These are phyloP conservation scores for Elongisporangium anandrum DNA, from an alignment of 352 stramenopile genomes.

Conservation along the genomic window DNA sequence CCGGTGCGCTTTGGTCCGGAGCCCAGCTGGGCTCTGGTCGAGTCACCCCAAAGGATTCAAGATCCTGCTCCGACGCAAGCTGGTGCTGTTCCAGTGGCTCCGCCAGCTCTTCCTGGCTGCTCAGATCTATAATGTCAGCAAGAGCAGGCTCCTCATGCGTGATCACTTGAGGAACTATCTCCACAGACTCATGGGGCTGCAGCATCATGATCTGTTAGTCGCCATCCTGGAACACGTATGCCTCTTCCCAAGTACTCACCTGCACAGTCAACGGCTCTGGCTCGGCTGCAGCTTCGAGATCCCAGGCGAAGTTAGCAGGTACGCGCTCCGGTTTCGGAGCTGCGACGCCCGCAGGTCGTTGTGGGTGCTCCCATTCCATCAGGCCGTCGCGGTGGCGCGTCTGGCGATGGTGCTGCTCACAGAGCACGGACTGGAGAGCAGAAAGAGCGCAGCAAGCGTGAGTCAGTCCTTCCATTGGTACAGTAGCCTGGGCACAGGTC, in stretches of 20 bases:
- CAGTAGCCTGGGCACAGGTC: slow-evolving; percentile 6
- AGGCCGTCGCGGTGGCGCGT: slow-evolving; percentile 37
- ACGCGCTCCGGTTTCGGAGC: slow-evolving; percentile 11
- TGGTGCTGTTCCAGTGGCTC: neutral
- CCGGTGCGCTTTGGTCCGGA: neutral
- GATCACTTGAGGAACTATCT: neutral
- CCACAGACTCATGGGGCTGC: neutral
- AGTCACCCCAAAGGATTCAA: neutral
- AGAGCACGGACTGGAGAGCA: slow-evolving; percentile 29
- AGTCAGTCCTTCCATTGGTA: neutral
- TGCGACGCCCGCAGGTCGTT: slow-evolving; percentile 31
- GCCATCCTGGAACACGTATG: neutral
- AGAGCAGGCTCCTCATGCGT: neutral
- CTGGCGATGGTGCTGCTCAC: slow-evolving; percentile 50
- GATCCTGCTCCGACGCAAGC: neutral
- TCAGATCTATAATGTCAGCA: neutral
- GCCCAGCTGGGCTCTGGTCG: too few relatives aligned
- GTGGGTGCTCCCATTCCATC: slow-evolving; percentile 35
- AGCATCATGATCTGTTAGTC: neutral
- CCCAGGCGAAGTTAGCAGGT: slow-evolving; percentile 55
- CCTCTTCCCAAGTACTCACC: neutral
- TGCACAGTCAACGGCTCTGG: neutral
- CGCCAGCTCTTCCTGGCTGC: neutral
- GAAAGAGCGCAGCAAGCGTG: neutral
- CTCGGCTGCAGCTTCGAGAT: neutral